Percentiles rank a stretch among this genome's conserved stretches.
Evolutionary conservation across 768 basidiomycete species (phyloP).

Genomic region (Lactarius indigo): DNA sequence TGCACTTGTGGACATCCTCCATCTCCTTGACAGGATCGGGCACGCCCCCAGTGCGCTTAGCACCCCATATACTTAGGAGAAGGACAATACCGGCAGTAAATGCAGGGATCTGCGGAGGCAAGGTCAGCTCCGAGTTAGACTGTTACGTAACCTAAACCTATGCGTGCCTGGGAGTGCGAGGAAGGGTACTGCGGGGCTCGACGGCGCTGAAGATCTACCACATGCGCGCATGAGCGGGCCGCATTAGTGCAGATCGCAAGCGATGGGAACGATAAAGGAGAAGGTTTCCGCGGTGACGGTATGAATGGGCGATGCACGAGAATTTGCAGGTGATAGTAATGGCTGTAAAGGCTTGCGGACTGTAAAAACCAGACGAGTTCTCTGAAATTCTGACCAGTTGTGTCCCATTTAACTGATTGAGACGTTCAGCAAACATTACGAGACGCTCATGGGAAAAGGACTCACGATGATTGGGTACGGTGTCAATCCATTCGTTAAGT

Average conservation of each 20-base stretch:
- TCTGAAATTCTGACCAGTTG: conserved; percentile 21
- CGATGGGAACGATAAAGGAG: conserved; percentile 39
- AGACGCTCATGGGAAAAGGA: background rate
- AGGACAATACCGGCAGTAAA: conserved; percentile 42
- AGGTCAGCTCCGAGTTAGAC: conserved; percentile 13
- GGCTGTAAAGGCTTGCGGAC: conserved; percentile 38
- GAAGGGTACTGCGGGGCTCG: conserved; percentile 26
- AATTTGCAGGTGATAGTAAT: conserved; percentile 45
- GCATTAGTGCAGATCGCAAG: conserved; percentile 52
- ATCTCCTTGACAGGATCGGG: conserved; percentile 23
- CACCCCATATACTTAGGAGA: conserved; percentile 43
- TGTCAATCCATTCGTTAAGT: conserved; percentile 46
- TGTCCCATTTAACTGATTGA: conserved; percentile 27
- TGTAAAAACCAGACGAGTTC: conserved; percentile 32
- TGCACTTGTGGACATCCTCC: conserved; percentile 28
- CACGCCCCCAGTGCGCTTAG: conserved; percentile 29
- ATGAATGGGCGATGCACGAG: conserved; percentile 49
- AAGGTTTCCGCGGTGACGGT: conserved; percentile 35
- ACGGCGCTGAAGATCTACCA: conserved; percentile 38
- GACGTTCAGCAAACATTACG: background rate
- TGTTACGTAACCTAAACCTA: background rate
- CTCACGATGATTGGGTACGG: conserved; percentile 38
- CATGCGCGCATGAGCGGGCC: conserved; percentile 43
- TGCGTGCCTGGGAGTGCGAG: conserved; percentile 21
- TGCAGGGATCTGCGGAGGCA: conserved; percentile 28